Base-by-base conservation (phyloP, 768 basidiomycete genomes). In the Xerocomus brunneocitrinus region DNA sequence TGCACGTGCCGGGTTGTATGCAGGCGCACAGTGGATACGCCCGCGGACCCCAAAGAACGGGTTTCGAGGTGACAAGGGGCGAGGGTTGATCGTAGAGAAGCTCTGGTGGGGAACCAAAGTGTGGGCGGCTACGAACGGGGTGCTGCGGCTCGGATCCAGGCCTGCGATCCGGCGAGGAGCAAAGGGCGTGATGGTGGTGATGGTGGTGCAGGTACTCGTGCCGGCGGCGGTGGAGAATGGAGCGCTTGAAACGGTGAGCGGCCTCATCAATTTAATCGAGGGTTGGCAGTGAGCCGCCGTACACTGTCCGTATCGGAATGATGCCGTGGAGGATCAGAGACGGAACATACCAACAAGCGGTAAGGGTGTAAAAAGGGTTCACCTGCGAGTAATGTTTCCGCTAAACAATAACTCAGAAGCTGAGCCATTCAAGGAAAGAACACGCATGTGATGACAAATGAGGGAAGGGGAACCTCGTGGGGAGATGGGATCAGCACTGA, bases 381-480 rank as follows among this genome's bases (percentile, higher is more conserved):
- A 63, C 62, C 85, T 75, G 77, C 69, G 47, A 86, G 87, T 50
- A 91, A 39, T 24, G 39, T 40, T 10, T 24, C 22, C 22, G 79
- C 68, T 6, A 76, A 71, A 58, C 87, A 82, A 66, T 77, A 82
- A 27, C 71, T 62, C n/a, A 80, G 54, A 48, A 89, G 73, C 56
- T 85, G 80, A 24, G 76, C 63, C 42, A 67, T 72, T 25, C 81
- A 75, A 41, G 82, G 80, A 65, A 90, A 90, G 68, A 84, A 84
- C 13, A 91, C 5, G 39, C 76, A 77, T 13, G 81, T 76, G 36
- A 83, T 71, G 19, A 83, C 79, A 40, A 78, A 69, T 39, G 77
- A 71, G 88, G 87, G 47, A 90, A 73, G 8, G 85, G 59, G 50
- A 78, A 16, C 63, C 87, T 89, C 57, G 19, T 44, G 14, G 58